A percentile compares a stretch with the other conserved stretches of the same genome.
These are phyloP conservation scores for Lathyrus tuberosus DNA, from an alignment of 306 rosid species.

Conservation along the genomic window DNA sequence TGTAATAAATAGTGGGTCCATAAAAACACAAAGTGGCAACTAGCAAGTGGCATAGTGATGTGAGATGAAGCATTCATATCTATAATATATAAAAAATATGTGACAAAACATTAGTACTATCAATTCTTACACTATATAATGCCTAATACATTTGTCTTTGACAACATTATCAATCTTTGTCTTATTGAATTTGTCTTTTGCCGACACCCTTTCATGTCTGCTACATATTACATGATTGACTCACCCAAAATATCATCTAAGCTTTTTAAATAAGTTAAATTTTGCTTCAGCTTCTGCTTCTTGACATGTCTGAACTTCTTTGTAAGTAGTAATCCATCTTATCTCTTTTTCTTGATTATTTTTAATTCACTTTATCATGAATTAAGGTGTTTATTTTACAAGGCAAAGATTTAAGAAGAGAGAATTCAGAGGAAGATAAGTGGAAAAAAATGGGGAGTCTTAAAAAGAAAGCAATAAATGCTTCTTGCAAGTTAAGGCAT, in stretches of 20 bases:
- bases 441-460: slow-evolving; percentile 60
- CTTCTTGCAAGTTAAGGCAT: slow-evolving; percentile 73
- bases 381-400: background rate
- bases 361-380: background rate
- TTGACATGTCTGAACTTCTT: slow-evolving; percentile 65
- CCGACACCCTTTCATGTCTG: slow-evolving; percentile 31
- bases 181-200: slow-evolving; percentile 32
- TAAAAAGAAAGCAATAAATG: slow-evolving; percentile 77
- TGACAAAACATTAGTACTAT: slow-evolving; percentile 3
- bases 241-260: background rate
- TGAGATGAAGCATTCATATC: slow-evolving; percentile 3
- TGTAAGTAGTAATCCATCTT: slow-evolving; percentile 59
- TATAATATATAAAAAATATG: background rate
- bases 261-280: background rate
- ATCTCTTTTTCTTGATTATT: background rate
- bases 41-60: background rate
- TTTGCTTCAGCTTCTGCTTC: background rate
- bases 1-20: slow-evolving; percentile 21
- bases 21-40: background rate
- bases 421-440: slow-evolving; percentile 74
- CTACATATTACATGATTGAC: slow-evolving; percentile 18
- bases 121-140: background rate
- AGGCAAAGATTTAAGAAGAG: slow-evolving; percentile 72
- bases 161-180: slow-evolving; percentile 1
- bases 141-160: background rate